These are phyloP conservation scores for Stephanodiscus triporus DNA, from an alignment of 108 stramenopile genomes.

Conservation along the genomic window DNA sequence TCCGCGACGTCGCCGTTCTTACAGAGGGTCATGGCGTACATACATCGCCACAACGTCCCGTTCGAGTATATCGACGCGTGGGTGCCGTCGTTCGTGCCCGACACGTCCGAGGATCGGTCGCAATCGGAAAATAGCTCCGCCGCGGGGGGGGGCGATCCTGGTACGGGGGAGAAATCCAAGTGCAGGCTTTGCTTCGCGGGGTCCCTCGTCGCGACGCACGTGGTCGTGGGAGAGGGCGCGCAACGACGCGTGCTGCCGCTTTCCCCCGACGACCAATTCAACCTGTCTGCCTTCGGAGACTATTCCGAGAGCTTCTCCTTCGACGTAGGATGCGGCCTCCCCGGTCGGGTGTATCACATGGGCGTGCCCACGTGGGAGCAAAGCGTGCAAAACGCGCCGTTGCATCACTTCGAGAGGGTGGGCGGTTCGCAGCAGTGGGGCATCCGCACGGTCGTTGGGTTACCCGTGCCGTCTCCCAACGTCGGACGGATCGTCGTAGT, in stretches of 20 bases:
- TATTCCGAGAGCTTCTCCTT: conserved; percentile 89
- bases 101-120: background rate
- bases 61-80: conserved; percentile 89
- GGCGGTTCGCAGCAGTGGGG: conserved; percentile 88
- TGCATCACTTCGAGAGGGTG: conserved; percentile 79
- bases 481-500: conserved; percentile 84
- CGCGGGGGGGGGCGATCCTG: background rate
- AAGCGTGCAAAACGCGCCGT: conserved; percentile 82
- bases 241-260: conserved; percentile 40
- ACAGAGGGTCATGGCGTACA: conserved; percentile 60
- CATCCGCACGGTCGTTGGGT: conserved; percentile 80
- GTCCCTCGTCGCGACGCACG: conserved; percentile 62
- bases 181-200: conserved; percentile 90
- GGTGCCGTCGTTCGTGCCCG: conserved; percentile 88
- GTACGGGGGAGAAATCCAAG: conserved; percentile 26
- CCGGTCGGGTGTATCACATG: conserved; percentile 80
- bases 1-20: conserved; percentile 69
- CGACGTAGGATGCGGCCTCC: conserved; percentile 84
- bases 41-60: conserved; percentile 76
- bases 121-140: background rate
- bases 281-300: conserved; percentile 81
- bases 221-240: conserved; percentile 42
- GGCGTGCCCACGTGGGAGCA: conserved; percentile 88
- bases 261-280: conserved; percentile 64
- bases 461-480: conserved; percentile 81